Percentiles rank a stretch among this genome's conserved stretches.
Conservation (phyloP, 106 monocot genomes). For the Dioscorea zingiberensis region DNA sequence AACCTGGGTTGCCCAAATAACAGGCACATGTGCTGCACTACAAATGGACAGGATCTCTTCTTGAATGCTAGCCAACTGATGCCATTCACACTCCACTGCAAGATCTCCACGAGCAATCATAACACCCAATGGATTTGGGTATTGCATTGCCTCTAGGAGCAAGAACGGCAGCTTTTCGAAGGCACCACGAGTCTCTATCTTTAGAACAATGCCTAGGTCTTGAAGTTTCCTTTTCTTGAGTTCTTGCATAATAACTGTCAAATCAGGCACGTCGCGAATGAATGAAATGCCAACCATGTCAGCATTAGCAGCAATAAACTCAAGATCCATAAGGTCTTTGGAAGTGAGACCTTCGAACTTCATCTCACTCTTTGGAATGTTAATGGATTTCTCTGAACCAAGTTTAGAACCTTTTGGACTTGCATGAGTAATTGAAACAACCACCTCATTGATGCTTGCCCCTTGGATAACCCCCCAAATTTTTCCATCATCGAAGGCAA, state of each 20-base stretch:
- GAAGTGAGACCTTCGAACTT: constrained; percentile 32
- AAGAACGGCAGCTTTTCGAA: constrained; percentile 37
- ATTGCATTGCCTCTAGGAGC: constrained; percentile 36
- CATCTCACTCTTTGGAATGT: constrained; percentile 36
- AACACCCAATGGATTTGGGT: constrained; percentile 31
- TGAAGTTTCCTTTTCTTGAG: constrained; percentile 23
- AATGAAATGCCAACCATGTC: constrained; percentile 51
- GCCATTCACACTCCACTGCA: constrained; percentile 40
- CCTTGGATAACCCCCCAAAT: constrained; percentile 31
- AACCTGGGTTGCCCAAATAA: constrained; percentile 51
- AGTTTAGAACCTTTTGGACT: constrained; percentile 38
- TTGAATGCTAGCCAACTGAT: constrained; percentile 31
- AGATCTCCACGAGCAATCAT: constrained; percentile 54
- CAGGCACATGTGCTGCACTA: constrained; percentile 37
- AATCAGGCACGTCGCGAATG: constrained; percentile 18
- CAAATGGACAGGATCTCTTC: constrained; percentile 36
- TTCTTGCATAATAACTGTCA: constrained; percentile 25
- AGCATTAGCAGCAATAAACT: constrained; percentile 34
- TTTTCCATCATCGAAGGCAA: constrained; percentile 45
- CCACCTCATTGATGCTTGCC: constrained; percentile 16
- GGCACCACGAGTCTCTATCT: constrained; percentile 35
- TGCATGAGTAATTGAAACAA: constrained; percentile 34
- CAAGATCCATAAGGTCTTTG: constrained; percentile 40
- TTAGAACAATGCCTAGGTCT: constrained; percentile 31
- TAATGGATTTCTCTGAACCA: constrained; percentile 45